Base-by-base conservation (phyloP, 192 early-diverging fungal genomes). In the Coemansia sp. region DNA sequence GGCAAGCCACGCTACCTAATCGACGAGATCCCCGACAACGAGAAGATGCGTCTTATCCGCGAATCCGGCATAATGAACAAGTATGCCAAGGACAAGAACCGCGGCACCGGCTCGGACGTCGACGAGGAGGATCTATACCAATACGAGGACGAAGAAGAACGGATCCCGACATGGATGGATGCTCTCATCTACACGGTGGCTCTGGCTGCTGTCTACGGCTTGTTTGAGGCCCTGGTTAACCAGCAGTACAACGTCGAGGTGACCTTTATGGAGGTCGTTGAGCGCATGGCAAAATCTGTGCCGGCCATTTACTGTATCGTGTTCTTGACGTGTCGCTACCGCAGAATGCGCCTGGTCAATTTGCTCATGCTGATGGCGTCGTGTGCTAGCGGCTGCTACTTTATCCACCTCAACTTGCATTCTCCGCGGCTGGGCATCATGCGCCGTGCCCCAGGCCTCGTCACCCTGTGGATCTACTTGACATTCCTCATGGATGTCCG, bases 361-460 rank as follows among this genome's bases (percentile, higher is more conserved):
- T 62, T 79, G 13, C 35, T 79, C 35, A 86, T 87, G 84, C 71
- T 85, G 43, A 9, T 80, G 40, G 69, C 72, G 5, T 74, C 87
- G 18, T 71, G 75, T 5, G 39, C 82, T 4, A 81, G 77, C 46
- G 89, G 89, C 16, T 84, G 84, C 43, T 88, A 87, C 60, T 86
- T 91, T 58, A 46, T 91, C 16, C 84, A 88, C 59, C 87, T 87
- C 21, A 79, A 87, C 65, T 61, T 83, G 59, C 78, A 87, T 34
- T 85, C 89, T 6, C 88, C 89, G 3, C 85, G 88, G 0, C 73
- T 91, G 60, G 89, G 89, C 7, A 86, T 87, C 59, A 91, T 91
- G 89, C 74, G 85, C 34, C 85, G 87, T 9, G 85, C 87, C 9
- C 89, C 89, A 1, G 89, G 89, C 5, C 71, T 91, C 40, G 85